phyloP scores from a whole-genome alignment of 805 yeast genomes.

The Tetrapisispora namnaoensis region DNA sequence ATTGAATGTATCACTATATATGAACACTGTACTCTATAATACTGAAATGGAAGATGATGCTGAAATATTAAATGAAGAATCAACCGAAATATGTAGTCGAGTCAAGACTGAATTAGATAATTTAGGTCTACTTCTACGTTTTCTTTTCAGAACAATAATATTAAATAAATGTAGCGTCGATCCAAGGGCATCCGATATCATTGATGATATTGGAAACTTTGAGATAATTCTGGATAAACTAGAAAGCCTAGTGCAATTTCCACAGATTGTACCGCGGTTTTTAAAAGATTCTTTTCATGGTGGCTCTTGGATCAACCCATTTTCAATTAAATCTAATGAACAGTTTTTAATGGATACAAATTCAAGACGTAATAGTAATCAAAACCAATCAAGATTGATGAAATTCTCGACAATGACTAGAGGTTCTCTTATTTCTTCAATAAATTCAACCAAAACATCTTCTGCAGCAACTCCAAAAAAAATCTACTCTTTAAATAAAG shows the following conservation, averaged over 20 bases:
- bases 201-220: not conserved
- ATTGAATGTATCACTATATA: not conserved
- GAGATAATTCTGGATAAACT: not conserved
- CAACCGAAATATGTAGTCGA: not conserved
- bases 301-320: conserved; percentile 72
- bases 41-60: not conserved
- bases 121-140: not conserved
- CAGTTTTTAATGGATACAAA: not conserved
- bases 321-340: conserved; percentile 13
- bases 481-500: conserved; percentile 12
- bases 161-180: not conserved
- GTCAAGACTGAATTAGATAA: not conserved
- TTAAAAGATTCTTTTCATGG: conserved; percentile 58
- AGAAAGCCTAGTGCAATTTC: conserved; percentile 28
- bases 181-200: not conserved
- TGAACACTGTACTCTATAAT: not conserved
- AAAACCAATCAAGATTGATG: not conserved
- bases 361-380: not conserved
- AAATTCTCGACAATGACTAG: not conserved
- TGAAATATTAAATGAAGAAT: not conserved
- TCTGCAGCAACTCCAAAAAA: conserved; percentile 4
- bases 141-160: not conserved
- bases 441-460: not conserved
- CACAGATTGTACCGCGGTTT: conserved; percentile 64
- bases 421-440: conserved; percentile 2